Evolutionary conservation across 1,284 basidiomycete species (phyloP).

Genomic region (Rhodofomes roseus): DNA sequence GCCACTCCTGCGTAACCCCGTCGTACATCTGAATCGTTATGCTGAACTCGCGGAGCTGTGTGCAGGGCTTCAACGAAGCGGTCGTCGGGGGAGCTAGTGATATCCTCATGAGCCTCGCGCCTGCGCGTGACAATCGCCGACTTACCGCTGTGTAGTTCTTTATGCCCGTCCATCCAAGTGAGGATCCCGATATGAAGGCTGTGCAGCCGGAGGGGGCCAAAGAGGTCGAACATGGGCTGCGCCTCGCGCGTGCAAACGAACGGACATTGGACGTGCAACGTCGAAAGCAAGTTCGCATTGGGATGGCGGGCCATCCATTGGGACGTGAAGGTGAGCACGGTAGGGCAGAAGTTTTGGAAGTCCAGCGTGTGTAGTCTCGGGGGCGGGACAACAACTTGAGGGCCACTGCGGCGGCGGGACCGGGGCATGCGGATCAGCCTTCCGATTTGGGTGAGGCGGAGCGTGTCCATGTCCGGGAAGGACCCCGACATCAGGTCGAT

Average conservation of each 20-base stretch:
- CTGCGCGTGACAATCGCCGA: too few species aligned
- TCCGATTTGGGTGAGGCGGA: background rate
- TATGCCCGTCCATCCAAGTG: too few species aligned
- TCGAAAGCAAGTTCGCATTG: background rate
- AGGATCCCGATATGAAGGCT: background rate
- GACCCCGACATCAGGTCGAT: background rate
- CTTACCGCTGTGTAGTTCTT: too few species aligned
- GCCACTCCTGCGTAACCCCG: too few species aligned
- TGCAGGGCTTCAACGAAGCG: background rate
- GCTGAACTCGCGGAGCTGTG: background rate
- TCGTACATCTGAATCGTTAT: background rate
- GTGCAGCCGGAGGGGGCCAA: background rate
- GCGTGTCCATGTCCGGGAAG: background rate
- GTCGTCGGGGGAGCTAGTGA: background rate
- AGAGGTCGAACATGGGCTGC: background rate
- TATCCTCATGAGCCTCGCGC: background rate
- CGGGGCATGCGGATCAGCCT: background rate
- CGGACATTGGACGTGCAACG: background rate
- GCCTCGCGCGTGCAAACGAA: background rate
- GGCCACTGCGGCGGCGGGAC: background rate
- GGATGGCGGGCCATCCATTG: background rate
- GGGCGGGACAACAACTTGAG: background rate
- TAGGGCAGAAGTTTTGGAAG: background rate
- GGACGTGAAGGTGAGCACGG: background rate
- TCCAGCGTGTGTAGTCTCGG: background rate